Conservation (phyloP, 768 basidiomycete genomes). For the Psilocybe cyanescens region DNA sequence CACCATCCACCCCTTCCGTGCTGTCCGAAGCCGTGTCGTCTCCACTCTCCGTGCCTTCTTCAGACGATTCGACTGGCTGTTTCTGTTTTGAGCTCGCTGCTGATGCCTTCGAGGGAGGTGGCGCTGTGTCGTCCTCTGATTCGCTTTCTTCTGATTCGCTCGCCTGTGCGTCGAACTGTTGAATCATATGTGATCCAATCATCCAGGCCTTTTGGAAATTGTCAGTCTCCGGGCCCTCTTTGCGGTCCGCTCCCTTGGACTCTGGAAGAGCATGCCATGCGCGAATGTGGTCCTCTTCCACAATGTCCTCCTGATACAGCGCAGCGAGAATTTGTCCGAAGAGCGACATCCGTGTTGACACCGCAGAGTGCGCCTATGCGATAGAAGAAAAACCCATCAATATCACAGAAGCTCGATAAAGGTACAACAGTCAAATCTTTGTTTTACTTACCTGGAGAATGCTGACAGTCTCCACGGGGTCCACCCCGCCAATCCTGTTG, state of each 20-base stretch:
- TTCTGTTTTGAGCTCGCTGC: background rate
- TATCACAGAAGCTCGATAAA: background rate
- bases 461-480: constrained; percentile 79
- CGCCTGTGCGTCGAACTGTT: constrained; percentile 82
- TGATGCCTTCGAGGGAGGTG: background rate
- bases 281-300: constrained; percentile 90
- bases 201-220: constrained; percentile 72
- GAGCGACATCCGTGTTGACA: constrained; percentile 63
- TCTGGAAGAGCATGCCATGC: constrained; percentile 72
- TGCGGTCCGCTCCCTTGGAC: constrained; percentile 43
- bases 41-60: constrained; percentile 1
- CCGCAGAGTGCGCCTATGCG: constrained; percentile 64
- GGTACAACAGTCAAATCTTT: background rate
- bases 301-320: constrained; percentile 89
- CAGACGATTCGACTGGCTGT: background rate
- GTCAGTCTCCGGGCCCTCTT: constrained; percentile 41
- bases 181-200: constrained; percentile 74
- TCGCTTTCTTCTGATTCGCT: constrained; percentile 28
- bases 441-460: constrained; percentile 67
- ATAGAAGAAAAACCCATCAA: background rate
- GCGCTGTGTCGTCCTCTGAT: constrained; percentile 10
- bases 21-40: constrained; percentile 4
- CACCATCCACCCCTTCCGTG: constrained; percentile 23
- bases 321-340: constrained; percentile 88
- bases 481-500: constrained; percentile 79